Evolutionary conservation across 2,329 filamentous ascomycete genomes (phyloP).

Genomic region (Colletotrichum sp.): DNA sequence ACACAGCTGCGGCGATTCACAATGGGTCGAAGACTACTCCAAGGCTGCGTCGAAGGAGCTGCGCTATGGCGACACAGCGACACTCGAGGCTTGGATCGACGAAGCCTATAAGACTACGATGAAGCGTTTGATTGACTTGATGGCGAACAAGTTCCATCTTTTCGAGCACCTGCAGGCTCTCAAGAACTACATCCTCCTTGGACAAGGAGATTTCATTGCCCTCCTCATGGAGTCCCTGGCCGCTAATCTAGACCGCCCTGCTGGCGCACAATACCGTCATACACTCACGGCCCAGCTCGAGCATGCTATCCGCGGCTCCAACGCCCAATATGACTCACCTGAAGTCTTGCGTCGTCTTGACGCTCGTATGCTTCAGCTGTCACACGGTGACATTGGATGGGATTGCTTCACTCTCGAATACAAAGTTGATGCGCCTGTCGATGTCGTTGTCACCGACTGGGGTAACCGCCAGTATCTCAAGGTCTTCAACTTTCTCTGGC

Average conservation of each 20-base stretch:
- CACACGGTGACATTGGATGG: conserved; percentile 97
- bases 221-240: conserved; percentile 96
- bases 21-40: conserved; percentile 95
- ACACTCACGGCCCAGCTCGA: conserved; percentile 97
- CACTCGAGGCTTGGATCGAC: conserved; percentile 90
- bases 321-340: conserved; percentile 91
- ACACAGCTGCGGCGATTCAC: conserved; percentile 90
- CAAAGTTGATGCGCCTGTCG: conserved; percentile 94
- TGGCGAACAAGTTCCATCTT: conserved; percentile 93
- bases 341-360: conserved; percentile 92
- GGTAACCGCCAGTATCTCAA: conserved; percentile 96
- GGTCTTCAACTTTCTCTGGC: conserved; percentile 99
- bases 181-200: conserved; percentile 93
- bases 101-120: conserved; percentile 98
- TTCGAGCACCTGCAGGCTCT: conserved; percentile 91
- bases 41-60: conserved; percentile 92
- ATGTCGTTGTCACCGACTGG: conserved; percentile 96
- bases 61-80: conserved; percentile 90
- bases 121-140: conserved; percentile 89
- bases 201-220: conserved; percentile 96
- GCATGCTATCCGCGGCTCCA: conserved; percentile 95
- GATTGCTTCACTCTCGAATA: conserved; percentile 99
- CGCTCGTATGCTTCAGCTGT: conserved; percentile 97
- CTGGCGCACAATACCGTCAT: conserved; percentile 96
- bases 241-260: conserved; percentile 89